A percentile compares a stretch with the other conserved stretches of the same genome.
These are phyloP conservation scores for Neurospora hispaniola DNA, from an alignment of 495 filamentous ascomycete species.

Conservation along the genomic window DNA sequence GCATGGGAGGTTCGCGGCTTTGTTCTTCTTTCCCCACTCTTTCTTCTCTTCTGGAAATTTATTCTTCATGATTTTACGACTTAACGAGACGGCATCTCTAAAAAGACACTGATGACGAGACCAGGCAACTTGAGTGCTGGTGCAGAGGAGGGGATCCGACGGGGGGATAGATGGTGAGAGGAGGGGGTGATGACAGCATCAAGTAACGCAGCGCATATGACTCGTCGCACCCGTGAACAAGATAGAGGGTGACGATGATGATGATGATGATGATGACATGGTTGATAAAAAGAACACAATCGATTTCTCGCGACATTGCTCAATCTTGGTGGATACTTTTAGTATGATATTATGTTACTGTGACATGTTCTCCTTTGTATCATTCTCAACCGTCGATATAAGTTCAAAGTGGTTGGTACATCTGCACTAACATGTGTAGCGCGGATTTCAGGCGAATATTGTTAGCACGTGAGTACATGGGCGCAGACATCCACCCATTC, in stretches of 20 bases:
- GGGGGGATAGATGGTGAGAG: neutral
- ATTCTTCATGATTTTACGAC: neutral
- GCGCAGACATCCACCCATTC: neutral
- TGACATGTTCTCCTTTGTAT: neutral
- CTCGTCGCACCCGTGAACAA: conserved; percentile 41
- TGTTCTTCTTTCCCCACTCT: neutral
- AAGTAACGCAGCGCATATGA: conserved; percentile 27
- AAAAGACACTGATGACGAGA: neutral
- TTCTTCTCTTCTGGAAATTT: neutral
- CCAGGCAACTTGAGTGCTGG: neutral
- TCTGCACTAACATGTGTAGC: neutral
- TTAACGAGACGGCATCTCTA: neutral
- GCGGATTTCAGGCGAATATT: neutral
- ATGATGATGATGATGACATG: neutral
- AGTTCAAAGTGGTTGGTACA: neutral
- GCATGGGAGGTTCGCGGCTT: neutral
- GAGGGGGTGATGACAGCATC: neutral
- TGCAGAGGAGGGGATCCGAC: neutral
- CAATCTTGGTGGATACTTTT: neutral
- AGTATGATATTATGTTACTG: neutral
- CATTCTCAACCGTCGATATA: neutral
- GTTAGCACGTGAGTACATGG: neutral
- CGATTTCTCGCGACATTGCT: neutral
- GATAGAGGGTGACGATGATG: conserved; percentile 13
- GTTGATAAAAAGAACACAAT: neutral